Evolutionary conservation across 345 rosid genomes (phyloP).

Genomic region (Aquilaria sinensis): DNA sequence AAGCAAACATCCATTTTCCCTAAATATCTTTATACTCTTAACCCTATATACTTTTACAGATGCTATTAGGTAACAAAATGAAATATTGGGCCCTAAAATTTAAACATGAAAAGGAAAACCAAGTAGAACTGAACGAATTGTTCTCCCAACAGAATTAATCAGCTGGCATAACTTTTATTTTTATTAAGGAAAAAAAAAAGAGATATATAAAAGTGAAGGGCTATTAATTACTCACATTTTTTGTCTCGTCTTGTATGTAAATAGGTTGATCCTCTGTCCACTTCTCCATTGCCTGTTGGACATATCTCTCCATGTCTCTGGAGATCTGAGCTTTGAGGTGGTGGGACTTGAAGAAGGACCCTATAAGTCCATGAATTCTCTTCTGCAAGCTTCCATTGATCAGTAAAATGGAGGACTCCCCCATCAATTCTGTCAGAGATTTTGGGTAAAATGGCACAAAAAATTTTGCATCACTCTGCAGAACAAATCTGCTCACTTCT

Average conservation of each 20-base stretch:
- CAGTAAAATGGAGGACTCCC: constrained; percentile 81
- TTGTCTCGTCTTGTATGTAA: constrained; percentile 80
- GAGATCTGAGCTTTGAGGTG: constrained; percentile 83
- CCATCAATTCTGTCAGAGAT: constrained; percentile 93
- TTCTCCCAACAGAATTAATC: too few relatives aligned
- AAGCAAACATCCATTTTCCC: too few relatives aligned
- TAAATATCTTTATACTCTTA: too few relatives aligned
- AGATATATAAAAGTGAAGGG: constrained; percentile 16
- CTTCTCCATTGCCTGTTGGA: constrained; percentile 60
- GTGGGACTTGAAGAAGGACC: constrained; percentile 78
- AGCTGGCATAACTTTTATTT: too few relatives aligned
- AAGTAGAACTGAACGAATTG: too few relatives aligned
- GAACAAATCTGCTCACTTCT: constrained; percentile 73
- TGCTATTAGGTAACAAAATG: too few relatives aligned
- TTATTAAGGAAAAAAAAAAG: background rate
- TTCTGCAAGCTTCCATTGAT: constrained; percentile 85
- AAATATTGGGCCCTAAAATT: background rate
- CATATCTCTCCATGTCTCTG: constrained; percentile 64
- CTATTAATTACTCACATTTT: constrained; percentile 42
- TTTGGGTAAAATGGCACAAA: constrained; percentile 94
- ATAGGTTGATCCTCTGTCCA: constrained; percentile 65
- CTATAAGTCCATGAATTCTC: constrained; percentile 88
- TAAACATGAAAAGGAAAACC: constrained; percentile 5
- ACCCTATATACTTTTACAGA: too few relatives aligned
- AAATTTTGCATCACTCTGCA: constrained; percentile 59